Percentiles rank a stretch among this genome's conserved stretches.
Conservation (phyloP, 495 filamentous ascomycete species). For the Penicillium samsonianum region DNA sequence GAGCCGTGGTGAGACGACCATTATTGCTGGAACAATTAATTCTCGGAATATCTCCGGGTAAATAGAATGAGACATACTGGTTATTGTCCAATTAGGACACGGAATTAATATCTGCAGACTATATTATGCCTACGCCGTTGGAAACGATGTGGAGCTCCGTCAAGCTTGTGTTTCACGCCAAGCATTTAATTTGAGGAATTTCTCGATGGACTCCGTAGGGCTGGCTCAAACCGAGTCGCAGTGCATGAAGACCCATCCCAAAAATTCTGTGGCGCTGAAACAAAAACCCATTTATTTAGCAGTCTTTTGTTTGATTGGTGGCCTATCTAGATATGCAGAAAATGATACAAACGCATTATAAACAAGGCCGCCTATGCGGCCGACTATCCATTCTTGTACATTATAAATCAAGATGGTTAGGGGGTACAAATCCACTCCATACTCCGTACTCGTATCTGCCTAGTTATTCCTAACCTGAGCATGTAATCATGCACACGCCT, state of each 20-base stretch:
- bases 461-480: not conserved
- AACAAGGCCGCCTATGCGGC: no score
- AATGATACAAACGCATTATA: not conserved
- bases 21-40: not conserved
- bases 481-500: not conserved
- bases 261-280: not conserved
- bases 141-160: slow-evolving; percentile 6
- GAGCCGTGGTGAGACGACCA: not conserved
- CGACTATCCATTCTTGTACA: no score
- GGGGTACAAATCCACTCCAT: no score
- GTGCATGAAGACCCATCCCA: not conserved
- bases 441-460: not conserved
- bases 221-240: no score
- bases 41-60: slow-evolving; percentile 7
- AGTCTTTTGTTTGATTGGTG: not conserved
- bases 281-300: not conserved
- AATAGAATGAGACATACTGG: not conserved
- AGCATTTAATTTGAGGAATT: not conserved
- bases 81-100: not conserved
- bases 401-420: not conserved
- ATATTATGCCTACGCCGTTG: not conserved
- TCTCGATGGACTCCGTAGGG: not conserved
- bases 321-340: not conserved
- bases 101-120: not conserved
- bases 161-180: slow-evolving; percentile 6